These are phyloP conservation scores for Mucor sp. DNA, from an alignment of 371 early-diverging fungal genomes.

Conservation along the genomic window DNA sequence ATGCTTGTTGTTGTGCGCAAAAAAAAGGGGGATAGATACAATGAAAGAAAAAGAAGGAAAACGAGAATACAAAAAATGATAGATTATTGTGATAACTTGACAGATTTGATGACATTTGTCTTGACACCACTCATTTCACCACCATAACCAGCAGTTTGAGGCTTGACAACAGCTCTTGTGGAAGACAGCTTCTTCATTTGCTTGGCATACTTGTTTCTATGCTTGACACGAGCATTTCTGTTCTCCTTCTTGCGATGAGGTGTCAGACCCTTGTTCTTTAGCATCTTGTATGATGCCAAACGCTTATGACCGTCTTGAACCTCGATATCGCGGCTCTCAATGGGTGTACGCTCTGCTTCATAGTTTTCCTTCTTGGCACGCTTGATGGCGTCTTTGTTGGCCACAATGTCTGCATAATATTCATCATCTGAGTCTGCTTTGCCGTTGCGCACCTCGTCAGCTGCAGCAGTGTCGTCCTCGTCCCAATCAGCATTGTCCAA, in stretches of 20 bases:
- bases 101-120: constrained; percentile 77
- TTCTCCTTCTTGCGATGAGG: constrained; percentile 93
- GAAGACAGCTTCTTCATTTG: constrained; percentile 89
- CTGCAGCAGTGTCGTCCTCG: constrained; percentile 53
- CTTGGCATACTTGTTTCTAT: constrained; percentile 82
- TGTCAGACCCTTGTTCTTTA: constrained; percentile 95
- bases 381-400: constrained; percentile 51
- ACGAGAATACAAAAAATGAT: background rate
- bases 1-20: background rate
- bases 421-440: constrained; percentile 50
- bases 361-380: constrained; percentile 47
- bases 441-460: constrained; percentile 37
- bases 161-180: constrained; percentile 69
- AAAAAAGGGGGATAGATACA: constrained; percentile 6
- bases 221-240: constrained; percentile 96
- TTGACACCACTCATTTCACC: constrained; percentile 97
- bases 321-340: constrained; percentile 42
- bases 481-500: constrained; percentile 66
- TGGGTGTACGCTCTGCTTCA: constrained; percentile 45
- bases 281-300: constrained; percentile 82
- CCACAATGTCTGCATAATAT: constrained; percentile 58
- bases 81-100: constrained; percentile 54
- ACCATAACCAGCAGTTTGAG: constrained; percentile 73
- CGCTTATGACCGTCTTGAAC: constrained; percentile 76
- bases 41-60: background rate